Evolutionary conservation across 2,329 filamentous ascomycete species (phyloP).

Genomic region (Coniochaeta prunicola): DNA sequence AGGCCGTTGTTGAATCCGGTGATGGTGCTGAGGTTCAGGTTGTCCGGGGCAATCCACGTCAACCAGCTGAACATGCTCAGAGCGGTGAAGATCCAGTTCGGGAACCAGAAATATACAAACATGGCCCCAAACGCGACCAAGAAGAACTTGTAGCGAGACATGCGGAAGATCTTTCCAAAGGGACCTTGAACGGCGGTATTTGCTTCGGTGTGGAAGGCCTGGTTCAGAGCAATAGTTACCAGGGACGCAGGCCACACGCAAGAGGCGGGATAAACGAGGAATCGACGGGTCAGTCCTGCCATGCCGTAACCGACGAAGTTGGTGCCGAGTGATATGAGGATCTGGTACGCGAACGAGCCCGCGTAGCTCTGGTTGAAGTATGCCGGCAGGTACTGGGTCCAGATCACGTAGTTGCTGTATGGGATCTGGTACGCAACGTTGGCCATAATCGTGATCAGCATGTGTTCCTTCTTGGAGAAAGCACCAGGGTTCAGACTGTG

Average conservation of each 20-base stretch:
- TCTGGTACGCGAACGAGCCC: constrained; percentile 39
- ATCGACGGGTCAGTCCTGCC: constrained; percentile 40
- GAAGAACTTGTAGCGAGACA: constrained; percentile 40
- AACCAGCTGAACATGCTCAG: constrained; percentile 43
- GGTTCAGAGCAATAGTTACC: constrained; percentile 37
- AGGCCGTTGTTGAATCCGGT: constrained; percentile 25
- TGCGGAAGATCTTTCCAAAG: constrained; percentile 29
- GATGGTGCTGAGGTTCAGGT: constrained; percentile 21
- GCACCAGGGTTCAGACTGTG: constrained; percentile 48
- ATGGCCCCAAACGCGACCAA: constrained; percentile 32
- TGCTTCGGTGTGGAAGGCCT: constrained; percentile 36
- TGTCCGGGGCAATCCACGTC: constrained; percentile 42
- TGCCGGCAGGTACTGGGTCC: constrained; percentile 38
- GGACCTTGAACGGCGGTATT: constrained; percentile 29
- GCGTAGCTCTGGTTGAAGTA: constrained; percentile 46
- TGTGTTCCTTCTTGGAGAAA: constrained; percentile 54
- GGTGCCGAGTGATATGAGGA: constrained; percentile 40
- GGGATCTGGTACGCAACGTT: constrained; percentile 44
- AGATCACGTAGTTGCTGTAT: constrained; percentile 43
- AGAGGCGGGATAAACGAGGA: constrained; percentile 43
- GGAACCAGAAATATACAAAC: constrained; percentile 46
- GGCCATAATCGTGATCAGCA: constrained; percentile 48
- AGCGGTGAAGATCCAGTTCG: constrained; percentile 39
- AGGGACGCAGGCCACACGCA: constrained; percentile 45
- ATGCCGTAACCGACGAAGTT: constrained; percentile 51